Evolutionary conservation across 2,329 filamentous ascomycete genomes (phyloP).

Genomic region (Dactylonectria estremocensis): DNA sequence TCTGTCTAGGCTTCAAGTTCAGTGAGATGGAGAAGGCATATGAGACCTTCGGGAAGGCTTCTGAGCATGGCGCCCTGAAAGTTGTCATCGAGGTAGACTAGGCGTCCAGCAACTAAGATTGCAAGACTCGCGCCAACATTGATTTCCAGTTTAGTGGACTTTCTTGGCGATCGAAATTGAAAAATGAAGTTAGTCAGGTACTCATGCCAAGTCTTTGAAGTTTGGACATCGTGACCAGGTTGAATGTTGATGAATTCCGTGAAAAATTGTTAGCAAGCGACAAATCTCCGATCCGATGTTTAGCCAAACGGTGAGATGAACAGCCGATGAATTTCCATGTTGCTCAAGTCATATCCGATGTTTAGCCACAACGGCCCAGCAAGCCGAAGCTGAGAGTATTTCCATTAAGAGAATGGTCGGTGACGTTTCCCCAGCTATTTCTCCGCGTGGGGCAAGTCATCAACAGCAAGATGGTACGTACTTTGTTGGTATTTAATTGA

Average conservation of each 20-base stretch:
- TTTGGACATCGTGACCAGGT: too few relatives aligned
- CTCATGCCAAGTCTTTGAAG: too few relatives aligned
- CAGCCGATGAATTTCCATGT: neutral
- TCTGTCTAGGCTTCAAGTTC: constrained; percentile 37
- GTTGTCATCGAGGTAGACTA: constrained; percentile 40
- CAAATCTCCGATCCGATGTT: neutral
- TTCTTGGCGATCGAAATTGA: neutral
- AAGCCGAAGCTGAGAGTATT: neutral
- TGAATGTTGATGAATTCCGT: too few relatives aligned
- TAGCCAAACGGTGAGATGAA: neutral
- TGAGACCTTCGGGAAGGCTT: constrained; percentile 37
- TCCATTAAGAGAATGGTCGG: neutral
- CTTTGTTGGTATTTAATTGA: neutral
- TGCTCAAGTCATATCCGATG: neutral
- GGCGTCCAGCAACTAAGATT: too few relatives aligned
- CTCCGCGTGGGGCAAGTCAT: neutral
- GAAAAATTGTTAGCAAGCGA: neutral
- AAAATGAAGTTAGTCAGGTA: too few relatives aligned
- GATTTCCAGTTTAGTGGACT: neutral
- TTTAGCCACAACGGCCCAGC: constrained; percentile 16
- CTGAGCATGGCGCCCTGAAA: constrained; percentile 39
- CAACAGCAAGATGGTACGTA: neutral
- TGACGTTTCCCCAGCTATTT: neutral
- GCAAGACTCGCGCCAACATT: neutral
- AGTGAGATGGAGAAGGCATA: constrained; percentile 42